phyloP scores from a whole-genome alignment of 805 yeast species.

The Tetrapisispora taiwanensis region DNA sequence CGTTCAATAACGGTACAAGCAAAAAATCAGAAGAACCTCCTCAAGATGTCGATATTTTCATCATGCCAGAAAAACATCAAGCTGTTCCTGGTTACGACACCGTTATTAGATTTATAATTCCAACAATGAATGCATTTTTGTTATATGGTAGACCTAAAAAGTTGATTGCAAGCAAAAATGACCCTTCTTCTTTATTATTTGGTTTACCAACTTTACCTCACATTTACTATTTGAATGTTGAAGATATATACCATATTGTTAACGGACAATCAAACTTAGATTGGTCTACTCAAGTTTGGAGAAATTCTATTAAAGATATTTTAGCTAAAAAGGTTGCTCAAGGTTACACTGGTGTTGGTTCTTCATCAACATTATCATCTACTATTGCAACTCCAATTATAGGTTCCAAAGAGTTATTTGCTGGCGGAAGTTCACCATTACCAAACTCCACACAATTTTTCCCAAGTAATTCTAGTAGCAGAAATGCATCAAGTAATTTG shows the following conservation, averaged over 20 bases:
- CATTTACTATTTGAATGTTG: slow-evolving; percentile 49
- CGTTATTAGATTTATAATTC: slow-evolving; percentile 58
- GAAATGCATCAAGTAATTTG: background rate
- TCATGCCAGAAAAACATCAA: slow-evolving; percentile 63
- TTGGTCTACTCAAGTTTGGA: slow-evolving; percentile 60
- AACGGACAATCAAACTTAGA: slow-evolving; percentile 28
- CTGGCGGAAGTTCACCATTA: slow-evolving; percentile 6
- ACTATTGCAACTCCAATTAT: slow-evolving; percentile 45
- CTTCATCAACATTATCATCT: slow-evolving; percentile 49
- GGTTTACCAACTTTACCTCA: slow-evolving; percentile 69
- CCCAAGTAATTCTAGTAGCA: slow-evolving; percentile 2
- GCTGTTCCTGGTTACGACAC: slow-evolving; percentile 66
- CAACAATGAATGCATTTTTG: slow-evolving; percentile 58
- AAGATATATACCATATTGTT: slow-evolving; percentile 42
- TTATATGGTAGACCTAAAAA: slow-evolving; percentile 66
- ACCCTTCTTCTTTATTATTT: slow-evolving; percentile 48
- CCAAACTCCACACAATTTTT: slow-evolving; percentile 10
- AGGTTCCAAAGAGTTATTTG: slow-evolving; percentile 29
- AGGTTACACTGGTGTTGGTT: slow-evolving; percentile 77
- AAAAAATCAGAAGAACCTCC: slow-evolving; percentile 31
- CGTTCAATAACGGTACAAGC: slow-evolving; percentile 34
- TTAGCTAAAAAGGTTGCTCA: slow-evolving; percentile 41
- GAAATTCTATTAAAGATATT: slow-evolving; percentile 42
- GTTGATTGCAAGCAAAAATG: slow-evolving; percentile 47
- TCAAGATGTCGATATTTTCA: slow-evolving; percentile 39